Base-by-base conservation (phyloP, 2,329 filamentous ascomycete genomes). In the Lachnellula suecica region DNA sequence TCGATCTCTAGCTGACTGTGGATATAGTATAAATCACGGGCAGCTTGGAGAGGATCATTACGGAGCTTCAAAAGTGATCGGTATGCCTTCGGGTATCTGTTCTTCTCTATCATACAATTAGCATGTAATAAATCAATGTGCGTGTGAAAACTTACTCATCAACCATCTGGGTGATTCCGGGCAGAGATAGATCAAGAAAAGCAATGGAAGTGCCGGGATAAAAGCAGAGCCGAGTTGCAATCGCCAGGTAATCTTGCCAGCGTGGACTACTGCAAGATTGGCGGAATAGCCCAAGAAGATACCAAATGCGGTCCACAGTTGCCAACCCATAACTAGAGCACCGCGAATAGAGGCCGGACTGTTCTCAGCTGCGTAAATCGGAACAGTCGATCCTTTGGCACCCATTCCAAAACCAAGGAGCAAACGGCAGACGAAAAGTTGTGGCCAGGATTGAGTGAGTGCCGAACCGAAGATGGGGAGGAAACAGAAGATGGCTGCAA, bases 231-330 rank as follows among this genome's bases (percentile, higher is more conserved):
- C 83, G 6, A 88, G 69, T 62, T 85, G 83, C 22, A 87, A 70
- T 35, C 85, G 73, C 85, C 85, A 88, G 5, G 81, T 74, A 34
- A 84, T 79, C 2, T 63, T 62, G n/a, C 81, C 80, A 0, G 76
- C 75, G 45, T 84, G 73, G 42, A 81, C 83, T 38, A 88, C 81
- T 4, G 77, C 81, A 25, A 88, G 73, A 61, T 88, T 88, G 55
- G 84, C 84, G 52, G 75, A 79, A 49, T 79, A 84, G 9, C 85
- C 87, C 19, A 88, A 71, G 67, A 88, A 84, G 60, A 88, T 87
- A 37, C 82, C 82, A 72, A 87, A 70, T 54, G 83, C 79, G n/a
- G 75, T 78, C 73, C 75, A 78, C 43, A 72, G 66, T 55, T 72
- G 70, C 63, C 77, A 81, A 27, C 67, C 73, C 78, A 82, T 82